These are phyloP conservation scores for Suillus variegatus DNA, from an alignment of 768 basidiomycete species.

Conservation along the genomic window DNA sequence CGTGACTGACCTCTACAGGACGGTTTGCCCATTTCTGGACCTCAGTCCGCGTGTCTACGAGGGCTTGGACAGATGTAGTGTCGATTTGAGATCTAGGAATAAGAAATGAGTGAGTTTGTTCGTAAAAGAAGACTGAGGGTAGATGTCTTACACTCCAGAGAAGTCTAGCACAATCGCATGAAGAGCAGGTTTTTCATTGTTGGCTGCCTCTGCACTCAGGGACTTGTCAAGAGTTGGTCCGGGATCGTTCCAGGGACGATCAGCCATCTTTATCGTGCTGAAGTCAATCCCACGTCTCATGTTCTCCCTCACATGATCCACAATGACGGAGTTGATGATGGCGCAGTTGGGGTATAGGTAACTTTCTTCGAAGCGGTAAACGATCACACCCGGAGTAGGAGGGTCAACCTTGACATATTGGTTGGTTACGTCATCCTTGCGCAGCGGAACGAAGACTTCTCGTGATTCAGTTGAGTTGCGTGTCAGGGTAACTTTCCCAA, in stretches of 20 bases:
- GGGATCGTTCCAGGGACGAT: slow-evolving; percentile 95
- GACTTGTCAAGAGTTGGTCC: slow-evolving; percentile 58
- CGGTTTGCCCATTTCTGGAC: slow-evolving; percentile 85
- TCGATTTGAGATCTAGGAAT: slow-evolving; percentile 76
- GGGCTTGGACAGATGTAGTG: slow-evolving; percentile 86
- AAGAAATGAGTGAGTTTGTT: background rate
- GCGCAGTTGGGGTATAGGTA: slow-evolving; percentile 84
- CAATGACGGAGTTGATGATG: slow-evolving; percentile 66
- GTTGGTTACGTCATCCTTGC: slow-evolving; percentile 61
- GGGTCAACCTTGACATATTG: slow-evolving; percentile 69
- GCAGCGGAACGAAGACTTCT: slow-evolving; percentile 84
- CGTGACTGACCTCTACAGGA: slow-evolving; percentile 60
- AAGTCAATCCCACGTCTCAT: slow-evolving; percentile 79
- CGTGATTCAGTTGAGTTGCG: slow-evolving; percentile 43
- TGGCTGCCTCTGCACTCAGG: slow-evolving; percentile 46
- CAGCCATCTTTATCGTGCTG: slow-evolving; percentile 54
- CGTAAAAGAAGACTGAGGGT: background rate
- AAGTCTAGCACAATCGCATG: slow-evolving; percentile 93
- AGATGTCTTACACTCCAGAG: slow-evolving; percentile 63
- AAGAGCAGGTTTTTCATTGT: slow-evolving; percentile 64
- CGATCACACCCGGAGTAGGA: slow-evolving; percentile 82
- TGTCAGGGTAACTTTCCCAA: slow-evolving; percentile 75
- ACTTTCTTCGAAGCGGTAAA: slow-evolving; percentile 92
- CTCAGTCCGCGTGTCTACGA: slow-evolving; percentile 85
- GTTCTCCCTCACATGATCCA: slow-evolving; percentile 77